Conservation (phyloP, 176 grass and related monocot genomes). For the Oryza glaberrima region DNA sequence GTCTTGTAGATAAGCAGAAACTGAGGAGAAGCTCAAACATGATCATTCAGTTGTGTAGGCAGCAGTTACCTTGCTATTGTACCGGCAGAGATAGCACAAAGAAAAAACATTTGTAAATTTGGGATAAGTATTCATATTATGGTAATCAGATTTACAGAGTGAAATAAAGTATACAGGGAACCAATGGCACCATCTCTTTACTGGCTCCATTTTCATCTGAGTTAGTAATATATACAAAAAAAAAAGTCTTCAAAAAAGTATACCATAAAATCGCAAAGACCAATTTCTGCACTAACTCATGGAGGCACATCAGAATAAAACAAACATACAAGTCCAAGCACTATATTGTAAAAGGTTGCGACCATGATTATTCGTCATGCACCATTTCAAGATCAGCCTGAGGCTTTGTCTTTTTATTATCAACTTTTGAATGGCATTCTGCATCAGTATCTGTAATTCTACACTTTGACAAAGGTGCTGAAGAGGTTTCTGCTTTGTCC, state of each 20-base stretch:
- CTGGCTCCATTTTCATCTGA: constrained; percentile 18
- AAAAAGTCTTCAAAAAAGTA: neutral
- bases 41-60: constrained; percentile 9
- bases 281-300: constrained; percentile 30
- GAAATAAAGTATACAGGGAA: neutral
- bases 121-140: neutral
- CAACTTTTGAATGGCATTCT: constrained; percentile 28
- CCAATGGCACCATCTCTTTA: neutral
- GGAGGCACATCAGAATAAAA: constrained; percentile 23
- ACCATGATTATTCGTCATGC: constrained; percentile 25
- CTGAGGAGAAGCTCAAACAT: neutral
- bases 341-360: constrained; percentile 21
- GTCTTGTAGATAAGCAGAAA: constrained; percentile 38
- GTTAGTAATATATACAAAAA: constrained; percentile 33
- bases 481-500: constrained; percentile 16
- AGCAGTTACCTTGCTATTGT: constrained; percentile 8
- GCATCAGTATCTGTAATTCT: constrained; percentile 32
- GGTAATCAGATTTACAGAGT: neutral
- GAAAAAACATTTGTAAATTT: neutral
- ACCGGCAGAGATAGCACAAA: neutral
- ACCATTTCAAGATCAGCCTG: constrained; percentile 47
- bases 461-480: constrained; percentile 7
- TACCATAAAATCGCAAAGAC: neutral
- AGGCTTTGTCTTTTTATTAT: constrained; percentile 40
- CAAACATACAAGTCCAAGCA: constrained; percentile 25